Conservation (phyloP, 345 rosid species). For the Cardamine resedifolia region DNA sequence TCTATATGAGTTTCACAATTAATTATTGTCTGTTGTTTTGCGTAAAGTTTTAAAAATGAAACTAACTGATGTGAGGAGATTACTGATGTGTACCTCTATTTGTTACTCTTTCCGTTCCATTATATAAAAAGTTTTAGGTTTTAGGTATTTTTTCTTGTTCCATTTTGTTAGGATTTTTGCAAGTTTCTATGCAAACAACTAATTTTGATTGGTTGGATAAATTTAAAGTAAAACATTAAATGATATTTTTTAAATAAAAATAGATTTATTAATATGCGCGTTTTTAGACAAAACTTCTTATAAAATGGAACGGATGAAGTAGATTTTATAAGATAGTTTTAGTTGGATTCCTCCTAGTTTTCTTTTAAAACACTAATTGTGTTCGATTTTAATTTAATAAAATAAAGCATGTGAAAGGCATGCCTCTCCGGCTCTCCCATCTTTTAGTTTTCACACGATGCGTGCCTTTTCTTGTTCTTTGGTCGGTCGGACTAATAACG, state of each 20-base stretch:
- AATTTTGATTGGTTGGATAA: too few species aligned
- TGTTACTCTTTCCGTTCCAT: too few species aligned
- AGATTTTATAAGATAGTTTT: not conserved
- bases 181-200: too few species aligned
- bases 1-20: not conserved
- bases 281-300: too few species aligned
- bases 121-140: too few species aligned
- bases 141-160: too few species aligned
- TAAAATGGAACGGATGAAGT: too few species aligned
- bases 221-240: too few species aligned
- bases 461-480: not conserved
- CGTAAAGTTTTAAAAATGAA: not conserved
- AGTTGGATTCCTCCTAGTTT: not conserved
- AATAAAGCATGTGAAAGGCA: constrained; percentile 4
- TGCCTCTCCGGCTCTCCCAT: not conserved
- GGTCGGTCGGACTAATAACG: constrained; percentile 6
- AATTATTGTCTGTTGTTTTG: not conserved
- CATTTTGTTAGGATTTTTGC: too few species aligned
- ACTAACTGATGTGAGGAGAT: not conserved
- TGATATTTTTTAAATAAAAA: too few species aligned
- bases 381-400: not conserved
- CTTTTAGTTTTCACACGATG: not conserved
- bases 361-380: not conserved
- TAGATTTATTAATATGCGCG: too few species aligned
- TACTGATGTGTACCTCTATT: not conserved